Evolutionary conservation across 768 basidiomycete species (phyloP), one percentile per base, ranked within the genome.

Genomic region (Pulveroboletus sp.): DNA sequence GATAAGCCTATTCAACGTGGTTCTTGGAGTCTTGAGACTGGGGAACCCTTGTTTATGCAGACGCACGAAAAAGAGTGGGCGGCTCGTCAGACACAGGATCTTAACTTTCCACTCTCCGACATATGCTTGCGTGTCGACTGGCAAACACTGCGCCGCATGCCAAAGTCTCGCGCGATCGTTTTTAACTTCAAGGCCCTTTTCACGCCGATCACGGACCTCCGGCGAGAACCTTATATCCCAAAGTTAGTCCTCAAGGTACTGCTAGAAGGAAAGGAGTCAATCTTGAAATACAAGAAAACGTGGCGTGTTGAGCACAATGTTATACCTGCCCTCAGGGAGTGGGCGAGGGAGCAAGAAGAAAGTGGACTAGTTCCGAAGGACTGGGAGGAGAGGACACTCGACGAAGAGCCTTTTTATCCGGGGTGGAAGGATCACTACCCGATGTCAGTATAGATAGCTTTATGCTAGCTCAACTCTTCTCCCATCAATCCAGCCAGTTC

Each of bases 401-500:
- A 75, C 35, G 77, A 80, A 46, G 64, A 75, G 51, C 77, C 77
- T 21, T 81, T 76, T 57, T 78, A 73, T 61, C 76, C 79, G 6
- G 71, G 74, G 23, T 76, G 73, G 73, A 58, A 75, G 41, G 55
- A 60, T 8, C 57, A 55, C 46, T 60, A 66, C 24, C 52, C 45
- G 1, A 53, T 44, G 43, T 52, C 58, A 24, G 46, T 41, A 21
- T 41, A 61, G 43, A 43, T 21, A n/a, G 45, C 21, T 31, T 13
- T 38, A 27, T 36, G 39, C 31, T 35, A 33, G 23, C 27, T 55
- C 52, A 61, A 14, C 11, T 69, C 61, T 27, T 60, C 67, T 51
- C 64, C 74, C 78, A 87, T 78, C 32, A 97, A 67, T 61, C 93
- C 92, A 32, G 84, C 93, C 19, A 97, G 72, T 65, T 97, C 93